Conservation (phyloP, 75 land plant genomes). For the Sequoiadendron giganteum region DNA sequence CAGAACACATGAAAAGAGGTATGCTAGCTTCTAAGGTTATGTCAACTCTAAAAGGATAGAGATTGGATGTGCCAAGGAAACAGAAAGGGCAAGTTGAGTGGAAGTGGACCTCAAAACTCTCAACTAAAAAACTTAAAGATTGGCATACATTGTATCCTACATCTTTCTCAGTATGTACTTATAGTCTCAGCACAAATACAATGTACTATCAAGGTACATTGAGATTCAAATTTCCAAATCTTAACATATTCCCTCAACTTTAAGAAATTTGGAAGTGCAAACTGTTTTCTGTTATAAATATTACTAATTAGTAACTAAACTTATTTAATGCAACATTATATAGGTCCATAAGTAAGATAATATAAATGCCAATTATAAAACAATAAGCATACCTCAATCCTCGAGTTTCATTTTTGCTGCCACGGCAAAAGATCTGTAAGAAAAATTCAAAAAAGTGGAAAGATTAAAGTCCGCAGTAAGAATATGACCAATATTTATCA, state of each 20-base stretch:
- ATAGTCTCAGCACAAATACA: neutral
- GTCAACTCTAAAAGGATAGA: neutral
- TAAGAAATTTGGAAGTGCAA: neutral
- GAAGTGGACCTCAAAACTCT: neutral
- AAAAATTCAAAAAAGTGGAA: neutral
- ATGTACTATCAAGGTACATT: neutral
- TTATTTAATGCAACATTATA: neutral
- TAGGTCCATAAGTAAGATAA: neutral
- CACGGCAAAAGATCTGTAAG: constrained; percentile 89
- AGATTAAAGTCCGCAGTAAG: neutral
- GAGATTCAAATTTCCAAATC: neutral
- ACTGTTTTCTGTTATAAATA: neutral
- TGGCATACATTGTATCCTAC: neutral
- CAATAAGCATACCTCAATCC: constrained; percentile 72
- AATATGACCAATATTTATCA: constrained; percentile 9
- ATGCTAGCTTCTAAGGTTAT: neutral
- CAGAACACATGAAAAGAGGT: neutral
- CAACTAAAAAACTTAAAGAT: neutral
- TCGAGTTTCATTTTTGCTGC: constrained; percentile 87
- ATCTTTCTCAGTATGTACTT: neutral
- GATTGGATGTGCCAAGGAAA: neutral
- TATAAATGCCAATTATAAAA: neutral
- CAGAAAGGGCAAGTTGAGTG: neutral
- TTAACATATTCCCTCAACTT: neutral
- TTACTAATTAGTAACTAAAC: neutral